A percentile compares a stretch with the other conserved stretches of the same genome.
Evolutionary conservation across 345 rosid genomes (phyloP).

Genomic region (Citrus unshiu): DNA sequence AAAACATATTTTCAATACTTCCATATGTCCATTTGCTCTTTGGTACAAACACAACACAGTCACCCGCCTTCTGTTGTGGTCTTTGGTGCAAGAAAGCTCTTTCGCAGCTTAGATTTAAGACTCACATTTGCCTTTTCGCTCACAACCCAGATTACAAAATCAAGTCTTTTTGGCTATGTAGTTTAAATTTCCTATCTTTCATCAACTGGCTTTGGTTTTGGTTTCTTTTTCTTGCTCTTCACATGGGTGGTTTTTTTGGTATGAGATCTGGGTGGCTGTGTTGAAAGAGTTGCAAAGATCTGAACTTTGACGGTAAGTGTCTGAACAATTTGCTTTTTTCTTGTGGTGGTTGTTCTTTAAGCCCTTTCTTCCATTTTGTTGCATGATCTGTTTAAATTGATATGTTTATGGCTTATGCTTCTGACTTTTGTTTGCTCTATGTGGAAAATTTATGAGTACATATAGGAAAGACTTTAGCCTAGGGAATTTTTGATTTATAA

Average conservation of each 20-base stretch:
- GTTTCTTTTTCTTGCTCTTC: neutral
- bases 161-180: slow-evolving; percentile 27
- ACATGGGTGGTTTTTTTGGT: slow-evolving; percentile 11
- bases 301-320: slow-evolving; percentile 36
- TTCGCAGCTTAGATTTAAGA: slow-evolving; percentile 59
- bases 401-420: slow-evolving; percentile 4
- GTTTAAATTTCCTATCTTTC: slow-evolving; percentile 18
- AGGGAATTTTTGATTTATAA: neutral
- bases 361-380: neutral
- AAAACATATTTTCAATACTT: slow-evolving; percentile 3
- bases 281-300: slow-evolving; percentile 43
- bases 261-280: slow-evolving; percentile 46
- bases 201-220: slow-evolving; percentile 23
- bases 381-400: slow-evolving; percentile 27
- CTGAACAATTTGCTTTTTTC: slow-evolving; percentile 7
- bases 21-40: slow-evolving; percentile 22
- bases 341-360: neutral
- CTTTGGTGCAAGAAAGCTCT: slow-evolving; percentile 51
- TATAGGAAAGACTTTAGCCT: neutral
- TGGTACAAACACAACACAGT: neutral
- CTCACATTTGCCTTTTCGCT: slow-evolving; percentile 19
- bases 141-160: slow-evolving; percentile 26
- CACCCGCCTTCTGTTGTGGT: slow-evolving; percentile 18
- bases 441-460: neutral
- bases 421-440: neutral